These are phyloP conservation scores for Porphyridium purpureum DNA, from an alignment of 23 red algal genomes.

Conservation along the genomic window DNA sequence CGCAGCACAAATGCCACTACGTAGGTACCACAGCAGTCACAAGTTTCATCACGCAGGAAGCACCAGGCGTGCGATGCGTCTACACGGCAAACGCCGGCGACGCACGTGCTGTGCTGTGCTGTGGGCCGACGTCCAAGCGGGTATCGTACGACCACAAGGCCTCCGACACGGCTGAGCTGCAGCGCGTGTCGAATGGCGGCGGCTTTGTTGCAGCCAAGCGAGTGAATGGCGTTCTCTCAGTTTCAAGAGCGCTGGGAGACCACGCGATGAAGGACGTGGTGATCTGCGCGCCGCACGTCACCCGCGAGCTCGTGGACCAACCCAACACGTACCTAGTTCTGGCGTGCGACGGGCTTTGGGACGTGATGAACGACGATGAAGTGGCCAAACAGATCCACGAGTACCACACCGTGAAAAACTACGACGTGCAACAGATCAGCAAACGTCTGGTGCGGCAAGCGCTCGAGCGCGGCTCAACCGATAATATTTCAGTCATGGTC, in stretches of 20 bases:
- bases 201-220: slow-evolving; percentile 51
- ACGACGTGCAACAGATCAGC: slow-evolving; percentile 12
- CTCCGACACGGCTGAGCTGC: slow-evolving; percentile 28
- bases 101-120: slow-evolving; percentile 57
- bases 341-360: slow-evolving; percentile 89
- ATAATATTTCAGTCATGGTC: slow-evolving; percentile 83
- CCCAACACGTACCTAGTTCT: slow-evolving; percentile 56
- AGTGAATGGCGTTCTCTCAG: slow-evolving; percentile 80
- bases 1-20: not conserved
- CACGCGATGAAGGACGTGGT: slow-evolving; percentile 86
- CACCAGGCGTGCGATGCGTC: slow-evolving; percentile 15
- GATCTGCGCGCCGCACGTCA: slow-evolving; percentile 42
- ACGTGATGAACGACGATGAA: slow-evolving; percentile 65
- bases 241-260: slow-evolving; percentile 80
- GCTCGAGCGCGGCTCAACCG: slow-evolving; percentile 36
- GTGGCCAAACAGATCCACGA: no score
- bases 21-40: slow-evolving; percentile 85
- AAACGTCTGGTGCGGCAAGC: slow-evolving; percentile 45
- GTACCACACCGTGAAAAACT: slow-evolving; percentile 12
- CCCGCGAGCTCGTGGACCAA: slow-evolving; percentile 15
- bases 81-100: slow-evolving; percentile 90
- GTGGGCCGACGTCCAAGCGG: no score
- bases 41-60: slow-evolving; percentile 23
- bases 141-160: slow-evolving; percentile 82
- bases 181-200: slow-evolving; percentile 40